phyloP scores from a whole-genome alignment of 768 basidiomycete species.

The Termitomyces sp. region DNA sequence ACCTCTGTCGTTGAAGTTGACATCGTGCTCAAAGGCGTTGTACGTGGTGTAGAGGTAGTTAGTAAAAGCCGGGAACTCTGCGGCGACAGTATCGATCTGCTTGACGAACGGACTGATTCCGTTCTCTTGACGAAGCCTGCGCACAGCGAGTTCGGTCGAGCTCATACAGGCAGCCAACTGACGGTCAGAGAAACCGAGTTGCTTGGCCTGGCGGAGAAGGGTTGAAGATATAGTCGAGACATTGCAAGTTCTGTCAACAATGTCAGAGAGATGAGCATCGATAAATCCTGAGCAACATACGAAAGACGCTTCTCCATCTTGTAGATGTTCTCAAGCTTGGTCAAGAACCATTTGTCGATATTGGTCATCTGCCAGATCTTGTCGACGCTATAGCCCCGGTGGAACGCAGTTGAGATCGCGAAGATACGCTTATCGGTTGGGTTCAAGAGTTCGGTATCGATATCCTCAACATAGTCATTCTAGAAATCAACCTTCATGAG shows the following conservation, averaged over 20 bases:
- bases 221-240: slow-evolving; percentile 61
- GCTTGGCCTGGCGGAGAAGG: slow-evolving; percentile 81
- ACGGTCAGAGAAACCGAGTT: slow-evolving; percentile 94
- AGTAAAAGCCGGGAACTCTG: slow-evolving; percentile 97
- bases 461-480: slow-evolving; percentile 86
- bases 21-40: slow-evolving; percentile 93
- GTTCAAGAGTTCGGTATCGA: slow-evolving; percentile 90
- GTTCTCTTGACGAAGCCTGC: slow-evolving; percentile 82
- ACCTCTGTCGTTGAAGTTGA: slow-evolving; percentile 86
- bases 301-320: slow-evolving; percentile 74
- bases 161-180: slow-evolving; percentile 81
- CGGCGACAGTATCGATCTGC: slow-evolving; percentile 98
- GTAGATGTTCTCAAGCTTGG: slow-evolving; percentile 79
- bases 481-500: slow-evolving; percentile 28
- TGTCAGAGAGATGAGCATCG: slow-evolving; percentile 6
- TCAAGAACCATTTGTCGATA: slow-evolving; percentile 99
- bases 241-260: slow-evolving; percentile 50
- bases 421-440: slow-evolving; percentile 98
- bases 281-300: slow-evolving; percentile 45
- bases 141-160: slow-evolving; percentile 92
- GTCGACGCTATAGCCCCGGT: slow-evolving; percentile 90
- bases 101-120: slow-evolving; percentile 90
- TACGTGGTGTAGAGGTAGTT: slow-evolving; percentile 99
- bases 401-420: slow-evolving; percentile 92
- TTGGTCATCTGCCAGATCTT: slow-evolving; percentile 98